Conservation (phyloP, 148 eudicot species). For the Rhododendron williamsianum region DNA sequence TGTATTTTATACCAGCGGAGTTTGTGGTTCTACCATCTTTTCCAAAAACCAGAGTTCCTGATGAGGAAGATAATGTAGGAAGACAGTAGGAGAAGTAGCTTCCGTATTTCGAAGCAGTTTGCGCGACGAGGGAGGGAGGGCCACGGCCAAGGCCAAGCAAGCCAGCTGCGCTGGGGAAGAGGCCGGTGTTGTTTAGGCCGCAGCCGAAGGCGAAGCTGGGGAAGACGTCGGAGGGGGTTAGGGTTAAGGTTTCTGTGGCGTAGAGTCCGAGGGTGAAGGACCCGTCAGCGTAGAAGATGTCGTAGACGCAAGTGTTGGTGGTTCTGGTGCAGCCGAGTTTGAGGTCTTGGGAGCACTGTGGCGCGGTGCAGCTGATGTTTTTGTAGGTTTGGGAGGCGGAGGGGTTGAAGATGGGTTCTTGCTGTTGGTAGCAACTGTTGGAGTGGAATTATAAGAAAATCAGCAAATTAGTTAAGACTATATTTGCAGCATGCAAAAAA, state of each 20-base stretch:
- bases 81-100: conserved; percentile 25
- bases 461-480: not conserved
- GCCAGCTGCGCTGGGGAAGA: conserved; percentile 17
- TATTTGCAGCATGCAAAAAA: no score
- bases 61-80: conserved; percentile 5
- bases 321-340: conserved; percentile 33
- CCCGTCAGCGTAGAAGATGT: conserved; percentile 44
- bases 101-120: conserved; percentile 14
- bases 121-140: conserved; percentile 10
- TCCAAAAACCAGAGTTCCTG: conserved; percentile 19
- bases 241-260: not conserved
- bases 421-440: conserved; percentile 14
- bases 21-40: not conserved
- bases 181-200: conserved; percentile 34
- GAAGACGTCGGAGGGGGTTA: not conserved
- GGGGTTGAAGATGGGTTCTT: not conserved
- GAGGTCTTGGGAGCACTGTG: conserved; percentile 34
- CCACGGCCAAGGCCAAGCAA: conserved; percentile 19
- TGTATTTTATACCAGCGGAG: not conserved
- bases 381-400: conserved; percentile 25
- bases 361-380: conserved; percentile 47
- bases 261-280: not conserved
- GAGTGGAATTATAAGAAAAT: not conserved
- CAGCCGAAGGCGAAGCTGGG: conserved; percentile 22
- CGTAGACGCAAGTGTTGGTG: conserved; percentile 43